phyloP scores from a whole-genome alignment of 2,329 filamentous ascomycete species.

The Ophiocordyceps camponoti-leonardi region DNA sequence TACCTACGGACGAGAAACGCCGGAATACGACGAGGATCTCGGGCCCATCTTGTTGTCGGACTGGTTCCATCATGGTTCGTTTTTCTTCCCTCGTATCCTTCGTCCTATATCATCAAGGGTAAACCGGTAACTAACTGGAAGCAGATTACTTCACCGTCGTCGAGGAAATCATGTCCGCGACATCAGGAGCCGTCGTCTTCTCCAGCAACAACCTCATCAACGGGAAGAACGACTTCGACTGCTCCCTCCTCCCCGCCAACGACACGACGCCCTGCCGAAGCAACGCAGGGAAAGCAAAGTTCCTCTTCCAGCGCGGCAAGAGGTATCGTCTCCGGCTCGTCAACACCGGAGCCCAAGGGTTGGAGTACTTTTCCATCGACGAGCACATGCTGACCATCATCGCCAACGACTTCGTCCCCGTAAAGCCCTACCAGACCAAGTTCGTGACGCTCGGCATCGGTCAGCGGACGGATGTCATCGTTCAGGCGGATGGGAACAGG shows the following conservation, averaged over 20 bases:
- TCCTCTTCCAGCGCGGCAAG: slow-evolving; percentile 32
- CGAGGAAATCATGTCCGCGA: slow-evolving; percentile 22
- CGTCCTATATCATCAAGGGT: too few relatives aligned
- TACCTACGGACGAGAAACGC: too few relatives aligned
- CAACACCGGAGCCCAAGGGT: slow-evolving; percentile 33
- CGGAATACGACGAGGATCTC: slow-evolving; percentile 44
- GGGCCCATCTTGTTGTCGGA: slow-evolving; percentile 36
- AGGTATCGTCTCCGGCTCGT: slow-evolving; percentile 41
- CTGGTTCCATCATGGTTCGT: slow-evolving; percentile 35
- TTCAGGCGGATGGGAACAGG: slow-evolving; percentile 27
- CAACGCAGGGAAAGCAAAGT: slow-evolving; percentile 32
- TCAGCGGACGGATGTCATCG: slow-evolving; percentile 30
- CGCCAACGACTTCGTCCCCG: slow-evolving; percentile 43
- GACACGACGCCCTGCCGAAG: slow-evolving; percentile 26
- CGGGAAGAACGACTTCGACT: slow-evolving; percentile 41
- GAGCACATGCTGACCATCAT: slow-evolving; percentile 46
- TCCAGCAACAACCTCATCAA: slow-evolving; percentile 46
- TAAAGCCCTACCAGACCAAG: slow-evolving; percentile 44
- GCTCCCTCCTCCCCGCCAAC: slow-evolving; percentile 16
- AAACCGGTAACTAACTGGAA: too few relatives aligned
- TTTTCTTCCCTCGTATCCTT: too few relatives aligned
- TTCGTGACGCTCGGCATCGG: slow-evolving; percentile 43
- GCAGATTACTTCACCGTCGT: slow-evolving; percentile 27
- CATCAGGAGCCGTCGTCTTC: slow-evolving; percentile 14
- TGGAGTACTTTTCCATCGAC: slow-evolving; percentile 39